phyloP scores from a whole-genome alignment of 208 protist genomes.

The Crithidia fasciculata region DNA sequence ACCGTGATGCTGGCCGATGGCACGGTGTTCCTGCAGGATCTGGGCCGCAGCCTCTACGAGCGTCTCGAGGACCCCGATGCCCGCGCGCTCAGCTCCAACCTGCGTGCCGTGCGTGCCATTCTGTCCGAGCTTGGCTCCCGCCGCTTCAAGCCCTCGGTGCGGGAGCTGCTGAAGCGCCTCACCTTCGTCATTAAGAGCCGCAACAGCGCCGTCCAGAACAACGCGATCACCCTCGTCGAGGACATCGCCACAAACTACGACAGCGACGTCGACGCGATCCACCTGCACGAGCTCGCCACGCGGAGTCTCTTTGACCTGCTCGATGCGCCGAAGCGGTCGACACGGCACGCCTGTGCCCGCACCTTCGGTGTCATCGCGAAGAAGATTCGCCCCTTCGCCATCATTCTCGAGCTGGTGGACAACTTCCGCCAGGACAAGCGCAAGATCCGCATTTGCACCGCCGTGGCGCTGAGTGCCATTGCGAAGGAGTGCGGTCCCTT shows the following conservation, averaged over 20 bases:
- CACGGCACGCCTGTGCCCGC: constrained; percentile 95
- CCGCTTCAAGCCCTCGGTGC: constrained; percentile 96
- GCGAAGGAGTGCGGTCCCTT: constrained; percentile 98
- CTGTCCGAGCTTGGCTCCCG: constrained; percentile 96
- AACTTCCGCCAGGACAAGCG: constrained; percentile 99
- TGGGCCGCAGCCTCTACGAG: constrained; percentile 98
- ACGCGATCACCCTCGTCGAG: constrained; percentile 98
- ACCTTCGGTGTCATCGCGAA: constrained; percentile 99
- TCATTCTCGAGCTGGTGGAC: constrained; percentile 98
- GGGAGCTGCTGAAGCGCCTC: constrained; percentile 97
- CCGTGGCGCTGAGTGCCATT: constrained; percentile 99
- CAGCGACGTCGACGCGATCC: constrained; percentile 81
- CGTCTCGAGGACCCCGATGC: constrained; percentile 98
- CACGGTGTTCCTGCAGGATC: constrained; percentile 93
- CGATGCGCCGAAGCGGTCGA: constrained; percentile 98
- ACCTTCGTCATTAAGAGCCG: constrained; percentile 99
- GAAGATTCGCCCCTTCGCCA: constrained; percentile 98
- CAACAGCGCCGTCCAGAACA: constrained; percentile 98
- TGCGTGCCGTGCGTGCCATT: constrained; percentile 97
- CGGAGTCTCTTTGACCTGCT: constrained; percentile 99
- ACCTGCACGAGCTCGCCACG: constrained; percentile 97
- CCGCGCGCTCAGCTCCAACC: constrained; percentile 96
- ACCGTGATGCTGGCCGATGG: constrained; percentile 96
- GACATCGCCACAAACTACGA: constrained; percentile 94
- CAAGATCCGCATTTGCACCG: constrained; percentile 99